These are phyloP conservation scores for Saccharomycopsis lassenensis DNA, from an alignment of 805 yeast genomes.

Conservation along the genomic window DNA sequence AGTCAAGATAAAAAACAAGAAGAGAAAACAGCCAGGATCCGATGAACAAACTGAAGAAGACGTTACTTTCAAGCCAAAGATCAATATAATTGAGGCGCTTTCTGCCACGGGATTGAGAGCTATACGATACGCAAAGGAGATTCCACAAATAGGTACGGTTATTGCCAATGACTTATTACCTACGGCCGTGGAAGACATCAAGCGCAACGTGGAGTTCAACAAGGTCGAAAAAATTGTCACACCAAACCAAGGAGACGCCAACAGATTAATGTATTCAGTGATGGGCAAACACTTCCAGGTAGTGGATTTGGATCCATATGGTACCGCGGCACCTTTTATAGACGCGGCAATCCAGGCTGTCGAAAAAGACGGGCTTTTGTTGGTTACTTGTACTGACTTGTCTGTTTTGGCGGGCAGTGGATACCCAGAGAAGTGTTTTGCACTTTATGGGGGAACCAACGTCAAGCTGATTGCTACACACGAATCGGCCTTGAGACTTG, in stretches of 20 bases:
- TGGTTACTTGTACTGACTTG: slow-evolving; percentile 93
- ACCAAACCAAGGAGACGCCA: slow-evolving; percentile 86
- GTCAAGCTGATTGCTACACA: slow-evolving; percentile 81
- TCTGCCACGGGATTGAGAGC: slow-evolving; percentile 95
- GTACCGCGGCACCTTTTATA: slow-evolving; percentile 91
- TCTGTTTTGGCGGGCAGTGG: slow-evolving; percentile 94
- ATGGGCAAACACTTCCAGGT: slow-evolving; percentile 53
- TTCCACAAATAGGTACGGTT: slow-evolving; percentile 61
- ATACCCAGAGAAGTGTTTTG: slow-evolving; percentile 94
- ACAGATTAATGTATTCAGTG: slow-evolving; percentile 55
- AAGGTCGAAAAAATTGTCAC: slow-evolving; percentile 43
- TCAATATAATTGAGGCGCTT: slow-evolving; percentile 75
- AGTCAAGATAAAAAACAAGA: slow-evolving; percentile 20
- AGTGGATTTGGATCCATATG: slow-evolving; percentile 94
- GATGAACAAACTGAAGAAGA: slow-evolving; percentile 13
- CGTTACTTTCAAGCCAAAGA: slow-evolving; percentile 30
- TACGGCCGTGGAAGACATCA: slow-evolving; percentile 76
- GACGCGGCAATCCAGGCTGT: slow-evolving; percentile 83
- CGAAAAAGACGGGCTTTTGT: slow-evolving; percentile 72
- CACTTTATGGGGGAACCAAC: slow-evolving; percentile 88
- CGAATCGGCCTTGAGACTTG: slow-evolving; percentile 84
- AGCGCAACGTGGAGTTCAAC: slow-evolving; percentile 61
- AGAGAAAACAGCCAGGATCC: slow-evolving; percentile 20
- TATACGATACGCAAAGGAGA: slow-evolving; percentile 84
- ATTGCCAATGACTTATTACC: slow-evolving; percentile 85